Evolutionary conservation across 225 moss, liverwort and hornwort genomes (phyloP).

Genomic region (Polytrichum commune): DNA sequence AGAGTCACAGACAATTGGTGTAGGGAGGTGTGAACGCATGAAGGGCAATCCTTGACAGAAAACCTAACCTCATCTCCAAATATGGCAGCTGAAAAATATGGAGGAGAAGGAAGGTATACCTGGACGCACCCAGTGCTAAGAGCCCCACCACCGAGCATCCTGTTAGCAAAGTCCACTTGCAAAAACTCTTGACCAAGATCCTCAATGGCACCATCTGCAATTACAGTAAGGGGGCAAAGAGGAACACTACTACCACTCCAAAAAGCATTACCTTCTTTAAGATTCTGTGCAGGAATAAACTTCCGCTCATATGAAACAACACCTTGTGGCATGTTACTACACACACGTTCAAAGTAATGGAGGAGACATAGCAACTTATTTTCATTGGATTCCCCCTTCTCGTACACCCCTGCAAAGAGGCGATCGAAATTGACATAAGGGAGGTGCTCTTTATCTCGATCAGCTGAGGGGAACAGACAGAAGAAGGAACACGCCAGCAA

Average conservation of each 20-base stretch:
- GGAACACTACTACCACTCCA: conserved; percentile 59
- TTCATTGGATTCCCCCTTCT: conserved; percentile 51
- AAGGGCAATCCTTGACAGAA: background rate
- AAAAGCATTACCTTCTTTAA: conserved; percentile 40
- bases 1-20: no score
- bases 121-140: conserved; percentile 58
- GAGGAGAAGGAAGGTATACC: conserved; percentile 19
- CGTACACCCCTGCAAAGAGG: conserved; percentile 57
- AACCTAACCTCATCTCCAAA: background rate
- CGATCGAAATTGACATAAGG: conserved; percentile 65
- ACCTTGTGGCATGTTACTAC: conserved; percentile 54
- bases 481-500: conserved; percentile 81
- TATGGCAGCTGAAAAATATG: background rate
- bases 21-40: no score
- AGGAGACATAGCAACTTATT: conserved; percentile 68
- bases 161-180: conserved; percentile 60
- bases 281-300: conserved; percentile 30
- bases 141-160: conserved; percentile 53
- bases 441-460: conserved; percentile 41
- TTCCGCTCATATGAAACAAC: conserved; percentile 72
- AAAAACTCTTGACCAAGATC: conserved; percentile 52
- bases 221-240: conserved; percentile 32
- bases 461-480: conserved; percentile 66
- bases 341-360: conserved; percentile 65
- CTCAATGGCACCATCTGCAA: conserved; percentile 46